These are phyloP conservation scores for Cymbopogon citratus DNA, from an alignment of 176 grass and related monocot species.

Conservation along the genomic window DNA sequence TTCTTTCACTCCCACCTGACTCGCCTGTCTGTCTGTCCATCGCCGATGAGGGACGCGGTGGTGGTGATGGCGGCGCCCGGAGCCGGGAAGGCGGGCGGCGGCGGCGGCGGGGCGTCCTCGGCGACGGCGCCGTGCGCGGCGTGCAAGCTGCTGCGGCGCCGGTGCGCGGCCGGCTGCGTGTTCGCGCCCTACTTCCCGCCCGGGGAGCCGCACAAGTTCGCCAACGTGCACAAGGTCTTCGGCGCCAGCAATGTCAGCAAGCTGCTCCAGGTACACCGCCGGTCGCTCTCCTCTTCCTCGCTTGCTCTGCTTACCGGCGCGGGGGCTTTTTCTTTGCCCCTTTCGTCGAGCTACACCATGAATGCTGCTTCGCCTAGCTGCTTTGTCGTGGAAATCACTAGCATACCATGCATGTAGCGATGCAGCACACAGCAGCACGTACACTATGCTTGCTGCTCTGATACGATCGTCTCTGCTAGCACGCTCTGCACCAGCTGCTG, in stretches of 20 bases:
- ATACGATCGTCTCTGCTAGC: too few species aligned
- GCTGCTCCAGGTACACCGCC: constrained; percentile 61
- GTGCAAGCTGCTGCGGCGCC: constrained; percentile 75
- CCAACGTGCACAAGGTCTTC: constrained; percentile 81
- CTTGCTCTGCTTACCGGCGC: neutral
- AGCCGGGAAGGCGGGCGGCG: neutral
- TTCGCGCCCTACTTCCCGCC: constrained; percentile 82
- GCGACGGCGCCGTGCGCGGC: constrained; percentile 54
- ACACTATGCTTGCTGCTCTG: too few species aligned
- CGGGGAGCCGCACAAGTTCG: constrained; percentile 72
- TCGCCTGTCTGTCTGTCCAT: too few species aligned
- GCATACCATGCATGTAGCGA: too few species aligned
- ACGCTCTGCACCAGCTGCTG: too few species aligned
- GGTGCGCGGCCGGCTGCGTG: constrained; percentile 64
- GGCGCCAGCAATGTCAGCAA: constrained; percentile 98
- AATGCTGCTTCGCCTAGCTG: too few species aligned
- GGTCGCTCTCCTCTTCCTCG: too few species aligned
- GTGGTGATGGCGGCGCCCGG: neutral
- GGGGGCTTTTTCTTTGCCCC: too few species aligned
- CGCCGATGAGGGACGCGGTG: constrained; percentile 31
- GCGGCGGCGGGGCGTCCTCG: neutral
- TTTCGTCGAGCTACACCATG: too few species aligned
- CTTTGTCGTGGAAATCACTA: neutral
- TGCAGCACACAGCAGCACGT: too few species aligned
- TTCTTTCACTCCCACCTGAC: too few species aligned